phyloP scores from a whole-genome alignment of 495 filamentous ascomycete genomes.

The Trichoderma asperelloides region DNA sequence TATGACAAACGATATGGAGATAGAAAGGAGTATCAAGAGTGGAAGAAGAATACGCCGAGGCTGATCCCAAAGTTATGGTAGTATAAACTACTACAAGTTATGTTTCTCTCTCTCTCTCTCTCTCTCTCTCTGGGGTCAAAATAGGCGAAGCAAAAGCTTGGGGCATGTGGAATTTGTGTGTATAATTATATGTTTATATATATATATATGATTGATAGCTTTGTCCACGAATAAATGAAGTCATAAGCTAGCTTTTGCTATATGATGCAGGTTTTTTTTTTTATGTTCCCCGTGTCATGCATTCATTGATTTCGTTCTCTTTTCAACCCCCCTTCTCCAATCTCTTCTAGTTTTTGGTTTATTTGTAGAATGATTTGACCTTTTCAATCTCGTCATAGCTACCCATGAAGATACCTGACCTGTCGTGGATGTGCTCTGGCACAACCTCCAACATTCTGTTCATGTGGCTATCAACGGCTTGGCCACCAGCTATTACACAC shows the following conservation, averaged over 20 bases:
- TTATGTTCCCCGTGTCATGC: neutral
- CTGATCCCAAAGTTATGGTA: slow-evolving; percentile 52
- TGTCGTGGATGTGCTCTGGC: slow-evolving; percentile 91
- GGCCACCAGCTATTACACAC: slow-evolving; percentile 60
- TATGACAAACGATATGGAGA: slow-evolving; percentile 56
- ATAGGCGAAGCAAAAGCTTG: too few relatives aligned
- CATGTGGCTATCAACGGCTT: slow-evolving; percentile 85
- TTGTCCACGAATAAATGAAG: neutral
- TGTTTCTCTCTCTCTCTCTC: neutral
- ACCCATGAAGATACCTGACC: slow-evolving; percentile 91
- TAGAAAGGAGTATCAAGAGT: slow-evolving; percentile 53
- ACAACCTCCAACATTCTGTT: slow-evolving; percentile 80
- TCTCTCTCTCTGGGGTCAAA: neutral
- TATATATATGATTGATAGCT: too few relatives aligned
- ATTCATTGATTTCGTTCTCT: neutral
- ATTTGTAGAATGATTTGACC: slow-evolving; percentile 61
- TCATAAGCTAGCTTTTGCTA: neutral
- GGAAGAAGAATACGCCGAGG: slow-evolving; percentile 59
- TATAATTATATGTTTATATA: too few relatives aligned
- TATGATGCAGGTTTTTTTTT: neutral
- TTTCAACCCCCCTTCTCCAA: neutral
- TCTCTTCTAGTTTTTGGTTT: neutral
- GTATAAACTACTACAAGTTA: neutral
- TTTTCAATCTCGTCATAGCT: slow-evolving; percentile 93
- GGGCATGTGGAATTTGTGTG: too few relatives aligned